Percentiles rank a stretch among this genome's conserved stretches.
phyloP scores from a whole-genome alignment of 2,329 filamentous ascomycete species.

The Aureobasidium sp. region DNA sequence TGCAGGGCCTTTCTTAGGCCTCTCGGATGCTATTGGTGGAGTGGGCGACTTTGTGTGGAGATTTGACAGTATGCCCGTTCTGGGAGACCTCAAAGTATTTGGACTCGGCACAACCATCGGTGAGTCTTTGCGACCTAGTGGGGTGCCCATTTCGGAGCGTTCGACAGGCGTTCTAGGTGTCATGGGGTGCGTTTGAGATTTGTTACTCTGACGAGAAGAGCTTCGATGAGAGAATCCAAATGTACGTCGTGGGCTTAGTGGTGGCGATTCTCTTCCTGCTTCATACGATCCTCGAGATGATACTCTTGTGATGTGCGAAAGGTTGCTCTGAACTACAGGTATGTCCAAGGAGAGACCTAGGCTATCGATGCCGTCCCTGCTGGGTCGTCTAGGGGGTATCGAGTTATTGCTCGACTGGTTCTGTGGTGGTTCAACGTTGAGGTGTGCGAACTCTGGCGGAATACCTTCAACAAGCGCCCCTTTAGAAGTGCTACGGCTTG shows the following conservation, averaged over 20 bases:
- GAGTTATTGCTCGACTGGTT: slow-evolving; percentile 37
- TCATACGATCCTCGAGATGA: slow-evolving; percentile 41
- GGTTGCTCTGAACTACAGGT: slow-evolving; percentile 51
- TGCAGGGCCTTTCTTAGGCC: slow-evolving; percentile 66
- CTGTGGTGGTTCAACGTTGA: slow-evolving; percentile 55
- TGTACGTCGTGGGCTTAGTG: slow-evolving; percentile 30
- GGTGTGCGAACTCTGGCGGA: slow-evolving; percentile 40
- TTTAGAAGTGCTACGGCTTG: background rate
- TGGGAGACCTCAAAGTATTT: background rate
- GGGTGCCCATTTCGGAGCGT: background rate
- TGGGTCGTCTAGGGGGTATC: slow-evolving; percentile 39
- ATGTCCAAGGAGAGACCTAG: slow-evolving; percentile 42
- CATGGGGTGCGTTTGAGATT: background rate
- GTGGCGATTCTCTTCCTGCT: slow-evolving; percentile 22
- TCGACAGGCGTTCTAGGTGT: slow-evolving; percentile 5
- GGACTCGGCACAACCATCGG: slow-evolving; percentile 1
- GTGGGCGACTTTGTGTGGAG: background rate
- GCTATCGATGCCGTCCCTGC: slow-evolving; percentile 39
- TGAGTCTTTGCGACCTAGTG: slow-evolving; percentile 18
- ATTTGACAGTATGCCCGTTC: background rate
- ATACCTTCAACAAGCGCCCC: background rate
- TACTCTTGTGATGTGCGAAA: slow-evolving; percentile 44
- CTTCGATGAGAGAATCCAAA: slow-evolving; percentile 29
- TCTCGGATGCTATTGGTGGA: slow-evolving; percentile 34
- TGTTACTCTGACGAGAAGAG: slow-evolving; percentile 24